phyloP scores from a whole-genome alignment of 2,329 filamentous ascomycete species.

The Colletotrichum sp. region DNA sequence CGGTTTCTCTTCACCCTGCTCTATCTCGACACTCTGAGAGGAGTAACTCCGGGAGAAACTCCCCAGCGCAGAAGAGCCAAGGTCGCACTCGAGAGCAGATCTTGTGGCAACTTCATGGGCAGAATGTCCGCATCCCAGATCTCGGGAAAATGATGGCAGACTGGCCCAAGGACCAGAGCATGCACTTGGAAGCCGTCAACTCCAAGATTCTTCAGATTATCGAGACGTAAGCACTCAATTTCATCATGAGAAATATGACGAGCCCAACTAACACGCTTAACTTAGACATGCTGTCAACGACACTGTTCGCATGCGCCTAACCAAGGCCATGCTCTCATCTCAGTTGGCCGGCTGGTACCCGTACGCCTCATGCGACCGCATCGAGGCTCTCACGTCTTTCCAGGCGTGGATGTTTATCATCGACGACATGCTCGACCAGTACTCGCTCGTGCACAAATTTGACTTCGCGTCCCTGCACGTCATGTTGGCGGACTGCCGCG shows the following conservation, averaged over 20 bases:
- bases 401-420: slow-evolving; percentile 14
- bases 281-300: slow-evolving; percentile 4
- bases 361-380: neutral
- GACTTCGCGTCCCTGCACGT: neutral
- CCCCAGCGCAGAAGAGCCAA: neutral
- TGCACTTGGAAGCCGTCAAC: neutral
- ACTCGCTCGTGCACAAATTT: neutral
- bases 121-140: slow-evolving; percentile 4
- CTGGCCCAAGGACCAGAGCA: neutral
- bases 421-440: slow-evolving; percentile 14
- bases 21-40: neutral
- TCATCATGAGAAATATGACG: neutral
- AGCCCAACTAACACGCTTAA: neutral
- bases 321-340: slow-evolving; percentile 11
- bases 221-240: neutral
- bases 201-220: slow-evolving; percentile 2
- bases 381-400: slow-evolving; percentile 11
- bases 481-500: neutral
- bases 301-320: slow-evolving; percentile 3
- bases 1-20: neutral
- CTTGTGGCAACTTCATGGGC: neutral
- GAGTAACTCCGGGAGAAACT: neutral
- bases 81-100: neutral
- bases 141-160: neutral
- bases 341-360: slow-evolving; percentile 14